Evolutionary conservation across 2,329 filamentous ascomycete species (phyloP).

Genomic region (Cadophora sp.): DNA sequence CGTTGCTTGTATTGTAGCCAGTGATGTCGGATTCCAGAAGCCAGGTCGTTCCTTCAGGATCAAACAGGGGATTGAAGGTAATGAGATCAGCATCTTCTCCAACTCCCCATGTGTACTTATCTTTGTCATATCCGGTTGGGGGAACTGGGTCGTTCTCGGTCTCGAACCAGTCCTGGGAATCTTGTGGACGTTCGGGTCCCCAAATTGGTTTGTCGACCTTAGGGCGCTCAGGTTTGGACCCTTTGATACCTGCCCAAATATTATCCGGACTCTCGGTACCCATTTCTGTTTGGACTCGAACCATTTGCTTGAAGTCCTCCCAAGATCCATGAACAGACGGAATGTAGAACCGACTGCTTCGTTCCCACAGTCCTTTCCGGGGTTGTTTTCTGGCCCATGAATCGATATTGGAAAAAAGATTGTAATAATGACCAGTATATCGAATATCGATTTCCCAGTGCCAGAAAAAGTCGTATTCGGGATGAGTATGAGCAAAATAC

Average conservation of each 20-base stretch:
- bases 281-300: slow-evolving; percentile 76
- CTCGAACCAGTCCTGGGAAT: slow-evolving; percentile 75
- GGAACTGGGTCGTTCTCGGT: slow-evolving; percentile 76
- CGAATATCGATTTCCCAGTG: slow-evolving; percentile 95
- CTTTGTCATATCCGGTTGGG: slow-evolving; percentile 75
- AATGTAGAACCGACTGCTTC: slow-evolving; percentile 79
- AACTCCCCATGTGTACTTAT: slow-evolving; percentile 86
- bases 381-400: slow-evolving; percentile 76
- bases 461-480: slow-evolving; percentile 92
- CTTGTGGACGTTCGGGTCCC: slow-evolving; percentile 78
- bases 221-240: slow-evolving; percentile 43
- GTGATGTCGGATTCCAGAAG: slow-evolving; percentile 82
- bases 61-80: slow-evolving; percentile 89
- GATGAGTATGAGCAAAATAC: slow-evolving; percentile 86
- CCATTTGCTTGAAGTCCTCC: slow-evolving; percentile 81
- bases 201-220: slow-evolving; percentile 73
- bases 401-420: slow-evolving; percentile 72
- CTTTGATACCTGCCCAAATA: slow-evolving; percentile 62
- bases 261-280: slow-evolving; percentile 70
- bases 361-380: slow-evolving; percentile 82
- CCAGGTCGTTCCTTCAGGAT: slow-evolving; percentile 89
- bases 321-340: slow-evolving; percentile 78
- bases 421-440: slow-evolving; percentile 87
- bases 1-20: slow-evolving; percentile 73
- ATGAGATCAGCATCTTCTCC: slow-evolving; percentile 92